Conservation (phyloP, 768 basidiomycete species). For the Cystobasidium tubakii region DNA sequence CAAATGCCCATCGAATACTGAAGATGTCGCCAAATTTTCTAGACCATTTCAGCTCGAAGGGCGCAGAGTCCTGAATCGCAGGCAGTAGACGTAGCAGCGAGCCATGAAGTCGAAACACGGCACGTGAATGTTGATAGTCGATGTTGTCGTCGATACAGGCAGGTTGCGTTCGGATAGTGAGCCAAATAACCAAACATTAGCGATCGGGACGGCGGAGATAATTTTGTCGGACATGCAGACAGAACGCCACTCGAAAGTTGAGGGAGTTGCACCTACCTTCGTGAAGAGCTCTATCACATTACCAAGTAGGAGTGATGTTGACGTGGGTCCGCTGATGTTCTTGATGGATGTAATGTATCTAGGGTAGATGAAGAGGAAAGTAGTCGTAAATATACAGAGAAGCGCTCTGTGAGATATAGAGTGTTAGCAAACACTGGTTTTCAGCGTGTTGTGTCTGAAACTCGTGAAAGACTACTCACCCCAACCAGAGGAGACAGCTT, state of each 20-base stretch:
- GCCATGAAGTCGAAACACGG: neutral
- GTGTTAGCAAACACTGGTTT: too few species aligned
- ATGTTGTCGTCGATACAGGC: too few species aligned
- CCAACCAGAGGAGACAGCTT: neutral
- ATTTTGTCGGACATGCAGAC: neutral
- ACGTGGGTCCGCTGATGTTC: neutral
- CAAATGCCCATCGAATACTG: conserved; percentile 8
- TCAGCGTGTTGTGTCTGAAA: too few species aligned
- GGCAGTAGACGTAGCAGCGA: neutral
- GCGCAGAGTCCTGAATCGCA: conserved; percentile 9
- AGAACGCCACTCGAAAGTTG: neutral
- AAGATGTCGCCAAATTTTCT: neutral
- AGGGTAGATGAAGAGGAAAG: neutral
- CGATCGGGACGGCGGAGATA: neutral
- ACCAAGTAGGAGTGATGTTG: neutral
- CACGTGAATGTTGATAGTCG: too few species aligned
- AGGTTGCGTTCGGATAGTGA: neutral
- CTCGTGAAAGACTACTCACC: neutral
- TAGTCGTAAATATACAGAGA: neutral
- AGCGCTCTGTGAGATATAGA: neutral
- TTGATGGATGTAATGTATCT: neutral
- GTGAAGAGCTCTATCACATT: conserved; percentile 8
- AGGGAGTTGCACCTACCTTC: conserved; percentile 8
- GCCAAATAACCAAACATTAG: neutral
- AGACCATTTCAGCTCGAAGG: neutral